Conservation (phyloP, 345 rosid genomes). For the Aethionema arabicum region DNA sequence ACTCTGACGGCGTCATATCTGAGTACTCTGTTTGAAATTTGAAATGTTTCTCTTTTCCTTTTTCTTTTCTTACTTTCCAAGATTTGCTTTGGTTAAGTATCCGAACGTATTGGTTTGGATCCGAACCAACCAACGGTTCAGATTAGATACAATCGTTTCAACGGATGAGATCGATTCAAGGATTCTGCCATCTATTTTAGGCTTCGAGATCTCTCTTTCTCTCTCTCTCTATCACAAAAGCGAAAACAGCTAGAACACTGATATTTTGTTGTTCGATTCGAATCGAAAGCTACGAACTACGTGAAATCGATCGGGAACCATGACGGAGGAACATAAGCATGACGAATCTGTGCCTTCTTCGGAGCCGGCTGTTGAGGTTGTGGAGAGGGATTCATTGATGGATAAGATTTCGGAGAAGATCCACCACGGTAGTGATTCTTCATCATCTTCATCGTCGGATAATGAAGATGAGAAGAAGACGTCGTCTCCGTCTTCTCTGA, state of each 20-base stretch:
- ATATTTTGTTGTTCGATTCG: slow-evolving; percentile 9
- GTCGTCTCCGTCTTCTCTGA: slow-evolving; percentile 25
- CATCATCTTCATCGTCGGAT: slow-evolving; percentile 31
- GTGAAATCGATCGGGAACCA: slow-evolving; percentile 22
- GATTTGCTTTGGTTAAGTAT: slow-evolving; percentile 22
- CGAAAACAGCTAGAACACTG: slow-evolving; percentile 26
- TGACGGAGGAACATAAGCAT: slow-evolving; percentile 37
- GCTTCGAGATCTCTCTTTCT: slow-evolving; percentile 26
- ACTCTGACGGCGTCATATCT: slow-evolving; percentile 32
- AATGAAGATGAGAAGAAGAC: slow-evolving; percentile 37
- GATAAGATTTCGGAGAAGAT: slow-evolving; percentile 44
- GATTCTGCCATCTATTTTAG: slow-evolving; percentile 25
- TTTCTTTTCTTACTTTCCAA: slow-evolving; percentile 1
- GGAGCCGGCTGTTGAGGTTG: slow-evolving; percentile 36
- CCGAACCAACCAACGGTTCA: slow-evolving; percentile 34
- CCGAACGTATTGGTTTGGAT: slow-evolving; percentile 17
- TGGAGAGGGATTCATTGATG: slow-evolving; percentile 38
- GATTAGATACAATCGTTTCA: not conserved
- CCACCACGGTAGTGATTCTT: slow-evolving; percentile 30
- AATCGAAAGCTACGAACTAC: slow-evolving; percentile 18
- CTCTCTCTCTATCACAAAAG: not conserved
- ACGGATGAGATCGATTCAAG: slow-evolving; percentile 17
- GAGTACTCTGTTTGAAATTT: not conserved
- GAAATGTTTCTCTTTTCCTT: slow-evolving; percentile 22
- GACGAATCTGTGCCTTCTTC: slow-evolving; percentile 27